Evolutionary conservation across 805 yeast genomes (phyloP).

Genomic region (Candida hungchunana): DNA sequence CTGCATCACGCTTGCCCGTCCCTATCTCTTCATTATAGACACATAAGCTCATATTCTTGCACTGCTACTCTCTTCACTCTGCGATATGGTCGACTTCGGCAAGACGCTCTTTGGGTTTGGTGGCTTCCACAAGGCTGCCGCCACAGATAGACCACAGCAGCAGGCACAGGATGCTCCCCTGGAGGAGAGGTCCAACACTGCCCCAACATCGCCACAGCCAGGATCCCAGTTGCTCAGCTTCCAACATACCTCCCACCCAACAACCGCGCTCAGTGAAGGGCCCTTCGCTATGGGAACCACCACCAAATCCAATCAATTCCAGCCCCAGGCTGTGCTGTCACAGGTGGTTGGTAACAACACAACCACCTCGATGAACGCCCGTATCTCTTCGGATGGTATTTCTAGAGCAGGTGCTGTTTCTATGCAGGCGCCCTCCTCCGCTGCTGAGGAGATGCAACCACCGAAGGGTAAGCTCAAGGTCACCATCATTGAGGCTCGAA

Average conservation of each 20-base stretch:
- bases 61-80: neutral
- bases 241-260: conserved; percentile 53
- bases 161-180: conserved; percentile 6
- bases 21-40: no score
- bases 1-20: no score
- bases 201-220: conserved; percentile 10
- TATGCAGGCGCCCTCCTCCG: conserved; percentile 1
- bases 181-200: conserved; percentile 7
- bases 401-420: conserved; percentile 1
- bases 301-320: conserved; percentile 33
- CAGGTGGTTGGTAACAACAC: conserved; percentile 27
- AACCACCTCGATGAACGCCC: conserved; percentile 1
- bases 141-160: conserved; percentile 12
- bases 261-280: conserved; percentile 62
- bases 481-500: conserved; percentile 74
- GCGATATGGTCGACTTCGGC: conserved; percentile 36
- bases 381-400: neutral
- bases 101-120: conserved; percentile 36
- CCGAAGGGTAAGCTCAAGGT: conserved; percentile 85
- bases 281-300: conserved; percentile 71
- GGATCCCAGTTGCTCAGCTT: conserved; percentile 32
- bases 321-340: conserved; percentile 32
- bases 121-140: conserved; percentile 22
- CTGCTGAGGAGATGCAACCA: conserved; percentile 14
- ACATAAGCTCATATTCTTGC: no score